phyloP scores from a whole-genome alignment of 345 rosid species.

The Linum lewisii region DNA sequence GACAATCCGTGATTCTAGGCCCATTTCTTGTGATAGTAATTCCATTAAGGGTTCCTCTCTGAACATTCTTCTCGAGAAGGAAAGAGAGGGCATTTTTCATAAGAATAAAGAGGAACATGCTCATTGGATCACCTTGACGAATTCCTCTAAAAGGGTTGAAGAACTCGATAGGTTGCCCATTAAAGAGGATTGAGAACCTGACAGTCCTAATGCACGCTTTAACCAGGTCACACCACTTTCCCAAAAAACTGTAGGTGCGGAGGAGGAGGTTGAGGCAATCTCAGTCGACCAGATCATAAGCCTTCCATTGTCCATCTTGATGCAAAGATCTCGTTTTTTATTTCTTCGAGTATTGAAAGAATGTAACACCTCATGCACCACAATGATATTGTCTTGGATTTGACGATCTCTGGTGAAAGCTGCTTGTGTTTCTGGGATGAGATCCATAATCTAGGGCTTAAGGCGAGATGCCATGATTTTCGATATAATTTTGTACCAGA shows the following conservation, averaged over 20 bases:
- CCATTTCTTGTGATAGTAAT: background rate
- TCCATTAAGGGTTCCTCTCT: background rate
- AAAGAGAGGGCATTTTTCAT: no score
- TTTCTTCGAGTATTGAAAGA: background rate
- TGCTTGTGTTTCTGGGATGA: background rate
- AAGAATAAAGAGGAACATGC: no score
- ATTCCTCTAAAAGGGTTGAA: no score
- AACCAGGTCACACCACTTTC: background rate
- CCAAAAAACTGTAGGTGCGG: background rate
- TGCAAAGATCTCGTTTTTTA: background rate
- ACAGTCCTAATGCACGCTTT: background rate
- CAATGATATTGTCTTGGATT: background rate
- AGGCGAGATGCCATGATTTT: background rate
- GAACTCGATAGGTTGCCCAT: no score
- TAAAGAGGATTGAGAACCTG: no score
- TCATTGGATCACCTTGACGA: no score
- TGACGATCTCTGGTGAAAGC: background rate
- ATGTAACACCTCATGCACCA: background rate
- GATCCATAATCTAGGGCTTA: background rate
- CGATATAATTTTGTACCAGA: background rate
- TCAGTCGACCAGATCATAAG: background rate
- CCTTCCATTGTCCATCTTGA: background rate
- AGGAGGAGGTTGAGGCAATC: background rate
- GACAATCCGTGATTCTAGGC: background rate
- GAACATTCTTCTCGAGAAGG: background rate